A percentile compares a stretch with the other conserved stretches of the same genome.
phyloP scores from a whole-genome alignment of 306 rosid species.

The Mimosa pudica region DNA sequence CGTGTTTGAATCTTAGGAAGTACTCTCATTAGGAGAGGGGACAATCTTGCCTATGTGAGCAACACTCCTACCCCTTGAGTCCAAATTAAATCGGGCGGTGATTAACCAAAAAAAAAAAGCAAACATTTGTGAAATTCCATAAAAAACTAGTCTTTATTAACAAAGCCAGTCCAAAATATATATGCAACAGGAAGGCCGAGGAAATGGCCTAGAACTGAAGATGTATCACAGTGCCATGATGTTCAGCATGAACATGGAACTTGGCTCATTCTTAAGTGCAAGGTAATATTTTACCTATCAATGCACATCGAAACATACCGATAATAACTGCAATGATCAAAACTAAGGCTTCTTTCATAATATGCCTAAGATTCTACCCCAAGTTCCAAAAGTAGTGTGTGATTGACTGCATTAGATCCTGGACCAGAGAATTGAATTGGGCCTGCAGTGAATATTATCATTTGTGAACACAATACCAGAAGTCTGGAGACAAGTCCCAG shows the following conservation, averaged over 20 bases:
- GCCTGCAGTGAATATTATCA: constrained; percentile 50
- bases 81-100: no score
- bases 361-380: constrained; percentile 57
- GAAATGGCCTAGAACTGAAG: constrained; percentile 1
- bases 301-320: constrained; percentile 19
- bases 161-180: neutral
- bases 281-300: constrained; percentile 7
- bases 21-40: no score
- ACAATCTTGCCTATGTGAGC: no score
- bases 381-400: constrained; percentile 85
- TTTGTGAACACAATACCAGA: neutral
- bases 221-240: neutral
- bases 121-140: neutral
- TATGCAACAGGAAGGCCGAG: neutral
- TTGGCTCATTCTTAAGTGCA: neutral
- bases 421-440: constrained; percentile 93
- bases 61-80: no score
- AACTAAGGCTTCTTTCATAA: constrained; percentile 18
- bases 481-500: constrained; percentile 8
- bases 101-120: no score
- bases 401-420: constrained; percentile 69
- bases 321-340: constrained; percentile 21
- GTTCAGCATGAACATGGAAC: neutral
- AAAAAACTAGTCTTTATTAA: neutral
- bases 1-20: no score